Base-by-base conservation (phyloP, 208 protist species). In the Wallacemonas sp. region DNA sequence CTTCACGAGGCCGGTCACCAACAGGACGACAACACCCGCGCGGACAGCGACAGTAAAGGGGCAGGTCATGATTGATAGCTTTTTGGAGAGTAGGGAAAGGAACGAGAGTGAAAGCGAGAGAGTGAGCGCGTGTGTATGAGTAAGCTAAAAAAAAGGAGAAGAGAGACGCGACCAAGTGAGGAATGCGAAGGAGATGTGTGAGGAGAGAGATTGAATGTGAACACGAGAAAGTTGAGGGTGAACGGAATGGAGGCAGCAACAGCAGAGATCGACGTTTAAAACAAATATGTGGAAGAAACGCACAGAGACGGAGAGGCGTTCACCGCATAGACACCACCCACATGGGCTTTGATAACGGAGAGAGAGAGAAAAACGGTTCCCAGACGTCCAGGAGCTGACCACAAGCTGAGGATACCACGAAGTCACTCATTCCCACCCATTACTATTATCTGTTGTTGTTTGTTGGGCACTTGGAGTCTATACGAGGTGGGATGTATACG, bases 1-100 rank as follows among this genome's bases (percentile, higher is more conserved):
- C 23, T 76, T 65, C 66, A 80, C 69, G 21, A 83, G 48, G 29
- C 34, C 46, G 55, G 73, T 81, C 34, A 58, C 58, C 17, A 86
- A 33, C 12, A 82, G 19, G 39, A 68, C 33, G 12, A 57, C 68
- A n/a, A 83, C 48, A 12, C 60, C 69, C 24, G 75, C 62, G 34
- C 72, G 75, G 14, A 86, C 66, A 14, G 58, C 76, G 21, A 77
- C 38, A 21, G 58, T 55, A 46, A 86, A 80, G 27, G 80, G 80
- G 66, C 80, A 86, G 61, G 68, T 56, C 71, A 78, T 67, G 27
- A 23, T 58, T 30, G 30, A 34, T 24, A 12, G 2, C 32, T 36
- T 47, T 2, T 17, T 49, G 17, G 38, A 49, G 3, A 23, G 0
- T 12, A 24, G 6, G 33, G 36, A 41, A 41, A 14, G 14, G 9